These are phyloP conservation scores for Bacterosira constricta DNA, from an alignment of 108 stramenopile genomes.

Conservation along the genomic window DNA sequence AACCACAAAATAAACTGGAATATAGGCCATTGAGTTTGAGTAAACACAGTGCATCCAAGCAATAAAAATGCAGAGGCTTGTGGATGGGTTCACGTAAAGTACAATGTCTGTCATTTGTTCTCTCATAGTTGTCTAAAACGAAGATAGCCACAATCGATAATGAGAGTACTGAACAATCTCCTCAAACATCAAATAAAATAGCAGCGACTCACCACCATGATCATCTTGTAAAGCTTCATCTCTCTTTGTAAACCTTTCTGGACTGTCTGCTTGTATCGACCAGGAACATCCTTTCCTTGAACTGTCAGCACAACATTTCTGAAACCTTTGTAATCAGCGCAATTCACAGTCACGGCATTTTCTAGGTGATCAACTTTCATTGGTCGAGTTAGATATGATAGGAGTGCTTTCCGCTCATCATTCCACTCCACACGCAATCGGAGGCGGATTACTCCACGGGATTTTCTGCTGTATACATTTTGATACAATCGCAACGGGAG, in stretches of 20 bases:
- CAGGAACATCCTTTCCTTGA: conserved; percentile 69
- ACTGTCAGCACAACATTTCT: conserved; percentile 72
- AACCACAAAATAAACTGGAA: conserved; percentile 54
- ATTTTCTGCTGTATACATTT: conserved; percentile 57
- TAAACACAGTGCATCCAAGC: conserved; percentile 79
- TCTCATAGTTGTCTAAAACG: conserved; percentile 30
- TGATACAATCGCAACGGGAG: conserved; percentile 61
- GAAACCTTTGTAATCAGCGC: conserved; percentile 65
- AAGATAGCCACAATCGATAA: conserved; percentile 8
- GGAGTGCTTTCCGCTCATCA: conserved; percentile 54
- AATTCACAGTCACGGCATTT: conserved; percentile 47
- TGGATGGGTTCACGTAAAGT: conserved; percentile 49
- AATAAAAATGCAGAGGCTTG: conserved; percentile 54
- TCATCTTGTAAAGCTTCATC: conserved; percentile 49
- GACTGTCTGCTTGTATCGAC: conserved; percentile 41
- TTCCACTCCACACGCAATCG: conserved; percentile 67
- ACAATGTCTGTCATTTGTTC: conserved; percentile 40
- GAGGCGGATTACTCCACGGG: conserved; percentile 66
- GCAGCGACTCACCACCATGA: conserved; percentile 30
- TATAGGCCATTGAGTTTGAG: conserved; percentile 46
- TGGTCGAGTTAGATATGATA: conserved; percentile 65
- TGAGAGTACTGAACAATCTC: neutral
- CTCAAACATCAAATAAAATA: neutral
- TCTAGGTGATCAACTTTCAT: conserved; percentile 33
- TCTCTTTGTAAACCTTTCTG: conserved; percentile 52